phyloP scores from a whole-genome alignment of 1,284 basidiomycete species.

The Caloboletus firmus region DNA sequence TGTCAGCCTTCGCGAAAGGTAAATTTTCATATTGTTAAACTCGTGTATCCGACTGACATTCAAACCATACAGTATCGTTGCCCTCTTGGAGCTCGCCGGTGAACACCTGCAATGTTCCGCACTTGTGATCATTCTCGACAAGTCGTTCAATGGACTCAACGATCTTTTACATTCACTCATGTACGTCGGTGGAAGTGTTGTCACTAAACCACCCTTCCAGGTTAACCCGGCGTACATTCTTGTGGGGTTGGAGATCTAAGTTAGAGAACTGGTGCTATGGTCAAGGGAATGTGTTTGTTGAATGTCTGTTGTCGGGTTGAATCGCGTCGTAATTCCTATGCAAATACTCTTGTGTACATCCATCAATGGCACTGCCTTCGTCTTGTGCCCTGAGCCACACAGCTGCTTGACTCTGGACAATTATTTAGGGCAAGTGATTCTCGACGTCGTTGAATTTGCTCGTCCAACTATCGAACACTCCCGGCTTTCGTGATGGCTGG shows the following conservation, averaged over 20 bases:
- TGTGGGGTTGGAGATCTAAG: conserved; percentile 73
- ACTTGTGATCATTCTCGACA: conserved; percentile 73
- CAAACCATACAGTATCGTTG: conserved; percentile 61
- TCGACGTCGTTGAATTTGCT: not conserved
- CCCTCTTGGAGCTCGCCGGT: conserved; percentile 77
- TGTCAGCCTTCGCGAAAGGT: conserved; percentile 80
- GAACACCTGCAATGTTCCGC: conserved; percentile 73
- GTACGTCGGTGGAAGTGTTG: conserved; percentile 78
- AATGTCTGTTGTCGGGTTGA: conserved; percentile 30
- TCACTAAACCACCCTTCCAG: conserved; percentile 72
- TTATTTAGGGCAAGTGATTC: not conserved
- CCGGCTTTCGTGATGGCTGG: conserved; percentile 17
- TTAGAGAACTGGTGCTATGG: conserved; percentile 8
- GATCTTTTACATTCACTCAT: conserved; percentile 75
- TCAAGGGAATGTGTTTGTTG: conserved; percentile 32
- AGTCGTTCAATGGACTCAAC: conserved; percentile 54
- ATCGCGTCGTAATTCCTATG: conserved; percentile 6
- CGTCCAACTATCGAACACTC: not conserved
- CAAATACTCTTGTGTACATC: conserved; percentile 11
- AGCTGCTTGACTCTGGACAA: too few relatives aligned
- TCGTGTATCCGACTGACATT: conserved; percentile 2
- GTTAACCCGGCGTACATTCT: conserved; percentile 70
- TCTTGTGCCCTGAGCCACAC: not conserved
- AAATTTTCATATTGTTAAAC: conserved; percentile 7
- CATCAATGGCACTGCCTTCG: not conserved